Evolutionary conservation across 139 green algal genomes (phyloP).

Genomic region (Tetraselmis chui): DNA sequence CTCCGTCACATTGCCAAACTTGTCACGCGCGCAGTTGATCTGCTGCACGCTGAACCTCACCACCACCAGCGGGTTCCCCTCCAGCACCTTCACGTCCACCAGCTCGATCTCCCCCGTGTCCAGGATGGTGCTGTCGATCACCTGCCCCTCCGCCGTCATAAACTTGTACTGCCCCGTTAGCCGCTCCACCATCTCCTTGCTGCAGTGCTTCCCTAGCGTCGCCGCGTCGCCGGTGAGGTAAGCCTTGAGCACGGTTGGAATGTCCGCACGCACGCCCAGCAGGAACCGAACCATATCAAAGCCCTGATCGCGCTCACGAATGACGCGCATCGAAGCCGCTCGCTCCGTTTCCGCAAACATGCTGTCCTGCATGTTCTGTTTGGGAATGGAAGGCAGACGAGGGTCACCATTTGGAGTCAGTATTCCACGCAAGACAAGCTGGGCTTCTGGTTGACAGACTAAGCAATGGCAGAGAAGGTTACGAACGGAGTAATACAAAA

Average conservation of each 20-base stretch:
- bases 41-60: constrained; percentile 45
- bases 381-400: too few relatives aligned
- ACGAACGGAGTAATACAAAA: too few relatives aligned
- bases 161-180: constrained; percentile 30
- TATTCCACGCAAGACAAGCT: too few relatives aligned
- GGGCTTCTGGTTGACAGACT: too few relatives aligned
- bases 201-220: constrained; percentile 63
- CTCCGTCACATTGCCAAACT: constrained; percentile 88
- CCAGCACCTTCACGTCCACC: constrained; percentile 72
- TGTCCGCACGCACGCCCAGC: constrained; percentile 42
- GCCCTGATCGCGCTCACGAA: constrained; percentile 60
- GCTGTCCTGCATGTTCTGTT: constrained; percentile 69
- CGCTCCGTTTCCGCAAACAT: constrained; percentile 69
- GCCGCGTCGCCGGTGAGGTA: constrained; percentile 55
- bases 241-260: constrained; percentile 35
- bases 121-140: constrained; percentile 84
- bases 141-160: constrained; percentile 16
- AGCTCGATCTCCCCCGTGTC: constrained; percentile 84
- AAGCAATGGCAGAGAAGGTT: too few relatives aligned
- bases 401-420: too few relatives aligned
- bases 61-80: constrained; percentile 82
- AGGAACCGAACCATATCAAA: constrained; percentile 88
- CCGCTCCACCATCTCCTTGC: constrained; percentile 77
- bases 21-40: constrained; percentile 70
- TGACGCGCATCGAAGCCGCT: constrained; percentile 71